Evolutionary conservation across 2,329 filamentous ascomycete genomes (phyloP).

Genomic region (Sporothrix pallida): DNA sequence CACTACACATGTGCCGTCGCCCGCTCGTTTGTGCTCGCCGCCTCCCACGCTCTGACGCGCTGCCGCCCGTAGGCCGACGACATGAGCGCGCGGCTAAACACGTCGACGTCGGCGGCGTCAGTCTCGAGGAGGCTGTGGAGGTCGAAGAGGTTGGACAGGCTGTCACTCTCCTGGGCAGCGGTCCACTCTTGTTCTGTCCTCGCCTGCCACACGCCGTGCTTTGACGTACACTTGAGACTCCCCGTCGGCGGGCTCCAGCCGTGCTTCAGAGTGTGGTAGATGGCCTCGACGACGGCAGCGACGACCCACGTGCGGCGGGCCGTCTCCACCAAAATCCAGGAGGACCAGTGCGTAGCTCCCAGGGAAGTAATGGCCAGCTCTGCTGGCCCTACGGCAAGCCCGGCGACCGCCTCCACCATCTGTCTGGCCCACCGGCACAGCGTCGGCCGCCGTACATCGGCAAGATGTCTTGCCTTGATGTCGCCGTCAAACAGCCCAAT

Average conservation of each 20-base stretch:
- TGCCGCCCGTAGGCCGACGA: not conserved
- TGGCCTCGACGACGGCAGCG: conserved; percentile 35
- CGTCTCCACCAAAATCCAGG: conserved; percentile 46
- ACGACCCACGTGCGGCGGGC: conserved; percentile 43
- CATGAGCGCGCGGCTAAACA: not conserved
- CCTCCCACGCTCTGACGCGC: not conserved
- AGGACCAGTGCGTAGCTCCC: conserved; percentile 35
- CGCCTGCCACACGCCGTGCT: conserved; percentile 43
- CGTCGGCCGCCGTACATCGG: conserved; percentile 44
- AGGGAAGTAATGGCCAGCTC: no score
- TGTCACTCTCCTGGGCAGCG: not conserved
- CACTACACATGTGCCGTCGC: no score
- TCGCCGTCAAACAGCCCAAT: conserved; percentile 59
- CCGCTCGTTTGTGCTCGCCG: no score
- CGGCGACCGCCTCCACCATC: not conserved
- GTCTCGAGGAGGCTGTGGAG: not conserved
- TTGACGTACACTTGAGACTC: conserved; percentile 40
- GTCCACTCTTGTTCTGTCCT: conserved; percentile 39
- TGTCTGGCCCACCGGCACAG: conserved; percentile 20
- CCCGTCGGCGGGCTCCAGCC: conserved; percentile 39
- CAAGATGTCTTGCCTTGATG: conserved; percentile 48
- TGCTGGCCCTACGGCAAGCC: no score
- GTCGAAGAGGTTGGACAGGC: not conserved
- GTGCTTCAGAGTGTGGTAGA: conserved; percentile 40
- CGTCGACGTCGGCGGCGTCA: conserved; percentile 3